Conservation (phyloP, 2,329 filamentous ascomycete genomes). For the Colletotrichum abscissum region DNA sequence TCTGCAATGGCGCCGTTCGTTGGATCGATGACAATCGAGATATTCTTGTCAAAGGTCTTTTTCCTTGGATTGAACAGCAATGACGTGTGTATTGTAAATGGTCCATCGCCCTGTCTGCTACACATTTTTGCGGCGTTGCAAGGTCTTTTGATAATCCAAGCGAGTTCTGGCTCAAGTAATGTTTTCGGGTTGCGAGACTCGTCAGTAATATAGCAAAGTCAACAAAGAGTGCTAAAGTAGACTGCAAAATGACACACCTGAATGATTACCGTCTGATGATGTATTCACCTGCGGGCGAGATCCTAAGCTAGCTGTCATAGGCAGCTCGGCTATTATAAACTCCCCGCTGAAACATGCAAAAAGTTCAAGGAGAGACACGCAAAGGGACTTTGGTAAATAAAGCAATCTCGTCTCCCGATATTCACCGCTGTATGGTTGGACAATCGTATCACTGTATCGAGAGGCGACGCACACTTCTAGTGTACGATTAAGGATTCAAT, state of each 20-base stretch:
- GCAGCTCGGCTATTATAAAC: not conserved
- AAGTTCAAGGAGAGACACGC: not conserved
- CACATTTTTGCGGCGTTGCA: not conserved
- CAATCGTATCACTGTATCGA: not conserved
- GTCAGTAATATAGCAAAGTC: not conserved
- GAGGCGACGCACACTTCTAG: not conserved
- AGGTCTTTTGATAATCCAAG: not conserved
- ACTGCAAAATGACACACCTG: not conserved
- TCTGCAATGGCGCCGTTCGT: slow-evolving; percentile 52
- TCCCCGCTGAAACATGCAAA: no score
- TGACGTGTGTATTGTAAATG: slow-evolving; percentile 55
- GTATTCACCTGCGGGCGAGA: not conserved
- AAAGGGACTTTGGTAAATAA: not conserved
- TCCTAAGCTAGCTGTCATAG: slow-evolving; percentile 3
- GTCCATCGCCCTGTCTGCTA: not conserved
- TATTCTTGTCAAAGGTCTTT: slow-evolving; percentile 52
- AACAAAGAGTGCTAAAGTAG: not conserved
- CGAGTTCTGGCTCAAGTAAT: not conserved
- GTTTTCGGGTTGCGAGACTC: not conserved
- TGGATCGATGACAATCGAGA: slow-evolving; percentile 55
- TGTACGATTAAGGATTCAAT: not conserved
- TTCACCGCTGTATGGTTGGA: not conserved
- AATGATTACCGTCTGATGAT: not conserved
- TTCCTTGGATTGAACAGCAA: slow-evolving; percentile 58
- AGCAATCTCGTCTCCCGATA: not conserved